Base-by-base conservation (phyloP, 768 basidiomycete genomes). In the Lanmaoa rubissima region DNA sequence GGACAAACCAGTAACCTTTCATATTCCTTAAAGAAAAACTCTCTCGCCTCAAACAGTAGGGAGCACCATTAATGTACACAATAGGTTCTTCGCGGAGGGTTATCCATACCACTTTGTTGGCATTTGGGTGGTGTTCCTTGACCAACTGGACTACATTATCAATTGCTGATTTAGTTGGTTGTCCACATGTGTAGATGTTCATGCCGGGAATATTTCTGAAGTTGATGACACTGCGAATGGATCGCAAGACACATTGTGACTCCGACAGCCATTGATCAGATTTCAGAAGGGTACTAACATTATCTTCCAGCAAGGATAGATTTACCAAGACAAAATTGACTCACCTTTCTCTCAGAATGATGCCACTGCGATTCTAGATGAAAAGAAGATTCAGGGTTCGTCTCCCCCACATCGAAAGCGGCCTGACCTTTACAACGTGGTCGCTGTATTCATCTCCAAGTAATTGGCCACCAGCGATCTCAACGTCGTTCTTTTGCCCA, bases 391-490 rank as follows among this genome's bases (percentile, higher is more conserved):
- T 51, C 46, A 46, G 41, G 19, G 31, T 45, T 28, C 35, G 14
- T 44, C 50, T 42, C 50, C 34, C 31, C 45, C 19, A 26, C 17
- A 28, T n/a, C 2, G 14, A 28, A 50, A 43, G 16, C 26, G 21
- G 52, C 44, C 78, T 31, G 55, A 90, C 92, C 79, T 89, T 89
- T 34, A 99, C 85, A 44, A 98, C 93, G 69, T 95, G 92, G 41
- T 92, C 90, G 3, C 92, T 93, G 76, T 93, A 98, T 70, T 99
- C 97, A 67, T 98, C 95, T 5, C 94, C 96, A 1, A 95, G 76
- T 43, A 97, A 83, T 67, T 88, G 90, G 0, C 92, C 93, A 11
- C 93, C 93, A 21, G 82, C 74, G 55, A 87, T 89, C 35, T 82
- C 86, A 12, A 86, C 81, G 63, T 88, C 86, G 59, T 90, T 87